These are phyloP conservation scores for Neocucurbitaria cava DNA, from an alignment of 2,329 filamentous ascomycete species.

Conservation along the genomic window DNA sequence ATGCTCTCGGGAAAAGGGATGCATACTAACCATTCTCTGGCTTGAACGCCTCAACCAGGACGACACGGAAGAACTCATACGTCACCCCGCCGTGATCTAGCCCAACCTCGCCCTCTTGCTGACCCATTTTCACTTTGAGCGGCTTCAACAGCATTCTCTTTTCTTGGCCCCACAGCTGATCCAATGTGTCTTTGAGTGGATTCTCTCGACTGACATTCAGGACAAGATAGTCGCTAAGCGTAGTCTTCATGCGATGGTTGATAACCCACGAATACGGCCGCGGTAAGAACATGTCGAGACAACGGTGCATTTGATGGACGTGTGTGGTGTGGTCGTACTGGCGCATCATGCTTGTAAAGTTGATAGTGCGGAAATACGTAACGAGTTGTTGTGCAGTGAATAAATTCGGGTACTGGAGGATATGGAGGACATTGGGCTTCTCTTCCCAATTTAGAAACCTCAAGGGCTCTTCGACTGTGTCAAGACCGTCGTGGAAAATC, in stretches of 20 bases:
- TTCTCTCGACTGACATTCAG: constrained; percentile 53
- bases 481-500: constrained; percentile 77
- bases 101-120: constrained; percentile 81
- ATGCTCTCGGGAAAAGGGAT: neutral
- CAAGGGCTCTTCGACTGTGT: constrained; percentile 73
- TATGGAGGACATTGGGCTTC: constrained; percentile 71
- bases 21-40: constrained; percentile 69
- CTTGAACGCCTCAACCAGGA: constrained; percentile 79
- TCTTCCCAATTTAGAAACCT: constrained; percentile 71
- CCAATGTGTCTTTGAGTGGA: constrained; percentile 62
- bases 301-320: constrained; percentile 34
- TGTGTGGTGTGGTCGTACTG: constrained; percentile 65
- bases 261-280: constrained; percentile 34
- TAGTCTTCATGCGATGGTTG: constrained; percentile 41
- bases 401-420: constrained; percentile 81
- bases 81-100: constrained; percentile 95
- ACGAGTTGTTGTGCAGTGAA: constrained; percentile 77
- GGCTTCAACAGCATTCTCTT: constrained; percentile 82
- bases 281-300: constrained; percentile 32
- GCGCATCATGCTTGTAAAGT: constrained; percentile 84
- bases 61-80: constrained; percentile 91
- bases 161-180: constrained; percentile 89
- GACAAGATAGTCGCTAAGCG: constrained; percentile 51
- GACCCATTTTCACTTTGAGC: constrained; percentile 85
- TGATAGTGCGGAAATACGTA: constrained; percentile 85